Conservation (phyloP, 2,329 filamentous ascomycete genomes). For the Trichoderma semiorbis region DNA sequence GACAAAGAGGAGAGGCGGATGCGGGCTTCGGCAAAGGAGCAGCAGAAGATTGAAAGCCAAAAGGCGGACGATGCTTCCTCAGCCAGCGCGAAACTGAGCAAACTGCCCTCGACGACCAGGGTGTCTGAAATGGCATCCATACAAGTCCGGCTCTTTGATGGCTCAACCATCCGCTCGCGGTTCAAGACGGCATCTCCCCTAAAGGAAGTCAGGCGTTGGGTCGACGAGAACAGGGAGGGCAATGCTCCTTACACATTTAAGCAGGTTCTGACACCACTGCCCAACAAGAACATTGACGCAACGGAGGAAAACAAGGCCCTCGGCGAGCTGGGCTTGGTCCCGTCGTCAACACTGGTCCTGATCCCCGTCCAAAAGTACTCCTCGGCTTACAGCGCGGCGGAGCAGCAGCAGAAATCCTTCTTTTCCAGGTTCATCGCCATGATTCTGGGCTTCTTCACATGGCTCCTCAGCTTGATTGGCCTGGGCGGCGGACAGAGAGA, state of each 20-base stretch:
- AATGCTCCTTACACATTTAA: constrained; percentile 75
- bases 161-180: constrained; percentile 68
- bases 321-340: constrained; percentile 66
- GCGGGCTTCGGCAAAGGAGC: constrained; percentile 49
- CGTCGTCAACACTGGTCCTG: constrained; percentile 79
- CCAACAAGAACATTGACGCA: constrained; percentile 70
- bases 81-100: constrained; percentile 32
- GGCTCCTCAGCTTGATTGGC: constrained; percentile 35
- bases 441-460: constrained; percentile 35
- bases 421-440: constrained; percentile 31
- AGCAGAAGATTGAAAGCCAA: constrained; percentile 33
- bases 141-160: constrained; percentile 81
- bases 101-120: constrained; percentile 28
- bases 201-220: constrained; percentile 69
- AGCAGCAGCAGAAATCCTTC: constrained; percentile 24
- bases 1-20: constrained; percentile 68
- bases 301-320: constrained; percentile 70
- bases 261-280: constrained; percentile 73
- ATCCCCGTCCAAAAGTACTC: constrained; percentile 59
- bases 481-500: constrained; percentile 19
- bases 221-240: constrained; percentile 61
- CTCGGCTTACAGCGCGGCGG: constrained; percentile 38
- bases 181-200: constrained; percentile 66
- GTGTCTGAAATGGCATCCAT: constrained; percentile 48
- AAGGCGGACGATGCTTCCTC: constrained; percentile 31